Evolutionary conservation across 768 basidiomycete genomes (phyloP), one percentile per base, ranked within the genome.

Genomic region (Mycena leptocephala): DNA sequence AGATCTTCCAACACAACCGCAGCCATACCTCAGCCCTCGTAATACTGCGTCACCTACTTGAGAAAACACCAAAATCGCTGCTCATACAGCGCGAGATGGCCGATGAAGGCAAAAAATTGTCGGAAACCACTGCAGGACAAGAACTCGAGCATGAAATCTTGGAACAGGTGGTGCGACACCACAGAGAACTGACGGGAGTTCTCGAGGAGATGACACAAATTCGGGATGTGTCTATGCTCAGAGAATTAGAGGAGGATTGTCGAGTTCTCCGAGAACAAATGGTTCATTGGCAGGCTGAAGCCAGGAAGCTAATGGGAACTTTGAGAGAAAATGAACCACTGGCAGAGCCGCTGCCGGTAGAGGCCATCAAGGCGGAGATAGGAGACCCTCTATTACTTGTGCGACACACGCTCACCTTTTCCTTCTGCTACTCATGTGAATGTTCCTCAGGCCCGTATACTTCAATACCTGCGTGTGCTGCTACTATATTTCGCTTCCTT

Each of bases 31-130:
- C 88, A 10, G 85, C 90, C 1, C 84, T 82, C 26, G 55, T 80
- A n/a, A 78, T 89, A 71, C 77, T 90, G 20, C 84, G 84, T 41
- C 80, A 82, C 66, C 80, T 90, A 71, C 22, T 76, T n/a, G n/a
- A n/a, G n/a, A n/a, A n/a, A n/a, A n/a, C 6, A 55, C 51, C 14
- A 71, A 63, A 20, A 51, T 32, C 0, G 70, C 77, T 82, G 41
- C 78, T 79, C 5, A 64, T 83, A 18, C 82, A 84, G 65, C 71
- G 66, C 51, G 83, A 83, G 75, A 65, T 84, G 78, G 80, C 80
- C 24, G 20, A 14, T 13, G 81, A 81, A 28, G 69, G 77, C 53
- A 64, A 77, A 39, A 80, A 78, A 5, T 9, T 67, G 28, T 22
- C 65, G 32, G 48, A 55, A 18, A 67, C 65, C n/a, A 28, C 65